Evolutionary conservation across 2,329 filamentous ascomycete species (phyloP).

Genomic region (Aspergillus caelatus): DNA sequence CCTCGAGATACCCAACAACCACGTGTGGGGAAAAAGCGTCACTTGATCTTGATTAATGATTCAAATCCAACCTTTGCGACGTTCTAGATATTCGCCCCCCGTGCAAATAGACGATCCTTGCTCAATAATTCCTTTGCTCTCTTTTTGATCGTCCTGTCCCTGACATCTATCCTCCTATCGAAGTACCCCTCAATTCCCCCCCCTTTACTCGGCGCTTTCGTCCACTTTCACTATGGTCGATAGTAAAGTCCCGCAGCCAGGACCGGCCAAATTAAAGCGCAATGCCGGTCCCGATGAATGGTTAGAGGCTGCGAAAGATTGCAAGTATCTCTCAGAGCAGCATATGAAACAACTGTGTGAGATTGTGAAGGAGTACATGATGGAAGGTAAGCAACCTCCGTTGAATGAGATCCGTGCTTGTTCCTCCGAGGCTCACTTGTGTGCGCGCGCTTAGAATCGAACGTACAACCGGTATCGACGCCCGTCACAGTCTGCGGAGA

Average conservation of each 20-base stretch:
- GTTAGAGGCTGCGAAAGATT: slow-evolving; percentile 94
- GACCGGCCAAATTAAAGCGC: slow-evolving; percentile 80
- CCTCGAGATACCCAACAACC: not conserved
- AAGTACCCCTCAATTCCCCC: not conserved
- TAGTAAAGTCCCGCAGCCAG: slow-evolving; percentile 78
- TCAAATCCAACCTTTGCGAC: not conserved
- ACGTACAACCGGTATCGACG: slow-evolving; percentile 96
- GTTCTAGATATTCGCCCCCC: not conserved
- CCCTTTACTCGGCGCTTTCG: slow-evolving; percentile 1
- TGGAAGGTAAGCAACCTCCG: slow-evolving; percentile 72
- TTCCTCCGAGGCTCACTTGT: slow-evolving; percentile 15
- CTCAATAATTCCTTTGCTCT: not conserved
- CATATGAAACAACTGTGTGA: slow-evolving; percentile 99
- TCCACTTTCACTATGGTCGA: slow-evolving; percentile 38
- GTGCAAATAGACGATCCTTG: not conserved
- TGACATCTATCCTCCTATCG: not conserved
- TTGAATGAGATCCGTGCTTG: not conserved
- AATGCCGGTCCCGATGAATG: slow-evolving; percentile 92
- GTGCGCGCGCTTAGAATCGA: slow-evolving; percentile 72
- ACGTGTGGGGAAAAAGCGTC: slow-evolving; percentile 12
- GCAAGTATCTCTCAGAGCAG: slow-evolving; percentile 91
- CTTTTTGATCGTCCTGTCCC: not conserved
- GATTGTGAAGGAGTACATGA: slow-evolving; percentile 97
- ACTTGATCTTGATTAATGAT: slow-evolving; percentile 1
- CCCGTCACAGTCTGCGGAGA: slow-evolving; percentile 97